Evolutionary conservation across 164 flowering plant genomes (phyloP).

Genomic region (Annona cherimola): DNA sequence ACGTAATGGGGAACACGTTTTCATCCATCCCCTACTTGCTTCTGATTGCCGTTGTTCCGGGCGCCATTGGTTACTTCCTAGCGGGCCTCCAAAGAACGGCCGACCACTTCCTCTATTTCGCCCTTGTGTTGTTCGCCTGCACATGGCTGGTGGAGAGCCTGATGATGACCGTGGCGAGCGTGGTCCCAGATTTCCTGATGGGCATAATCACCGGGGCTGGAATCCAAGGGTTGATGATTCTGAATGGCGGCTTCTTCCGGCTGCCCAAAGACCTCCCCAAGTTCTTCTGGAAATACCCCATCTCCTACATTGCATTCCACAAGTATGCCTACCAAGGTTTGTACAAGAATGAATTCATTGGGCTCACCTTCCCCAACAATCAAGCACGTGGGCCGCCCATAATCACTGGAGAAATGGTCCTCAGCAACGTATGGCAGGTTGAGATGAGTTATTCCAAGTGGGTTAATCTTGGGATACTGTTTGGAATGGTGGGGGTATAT

Average conservation of each 20-base stretch:
- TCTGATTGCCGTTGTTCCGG: slow-evolving; percentile 40
- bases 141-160: slow-evolving; percentile 58
- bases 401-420: slow-evolving; percentile 27
- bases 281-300: slow-evolving; percentile 55
- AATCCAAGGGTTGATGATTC: slow-evolving; percentile 51
- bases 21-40: slow-evolving; percentile 56
- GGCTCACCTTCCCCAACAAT: slow-evolving; percentile 24
- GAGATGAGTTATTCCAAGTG: slow-evolving; percentile 46
- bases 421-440: slow-evolving; percentile 35
- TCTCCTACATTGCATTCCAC: slow-evolving; percentile 47
- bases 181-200: slow-evolving; percentile 62
- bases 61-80: slow-evolving; percentile 42
- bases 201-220: slow-evolving; percentile 62
- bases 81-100: slow-evolving; percentile 33
- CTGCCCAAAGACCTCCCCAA: slow-evolving; percentile 51
- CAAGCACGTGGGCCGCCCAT: slow-evolving; percentile 17
- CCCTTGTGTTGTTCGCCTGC: slow-evolving; percentile 26
- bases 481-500: slow-evolving; percentile 48
- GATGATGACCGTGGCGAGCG: slow-evolving; percentile 61
- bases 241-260: slow-evolving; percentile 51
- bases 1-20: slow-evolving; percentile 47
- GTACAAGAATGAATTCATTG: slow-evolving; percentile 50
- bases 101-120: slow-evolving; percentile 37
- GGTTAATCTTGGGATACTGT: slow-evolving; percentile 40
- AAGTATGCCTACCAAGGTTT: slow-evolving; percentile 45